These are phyloP conservation scores for Neonectria ditissima DNA, from an alignment of 2,329 filamentous ascomycete species.

Conservation along the genomic window DNA sequence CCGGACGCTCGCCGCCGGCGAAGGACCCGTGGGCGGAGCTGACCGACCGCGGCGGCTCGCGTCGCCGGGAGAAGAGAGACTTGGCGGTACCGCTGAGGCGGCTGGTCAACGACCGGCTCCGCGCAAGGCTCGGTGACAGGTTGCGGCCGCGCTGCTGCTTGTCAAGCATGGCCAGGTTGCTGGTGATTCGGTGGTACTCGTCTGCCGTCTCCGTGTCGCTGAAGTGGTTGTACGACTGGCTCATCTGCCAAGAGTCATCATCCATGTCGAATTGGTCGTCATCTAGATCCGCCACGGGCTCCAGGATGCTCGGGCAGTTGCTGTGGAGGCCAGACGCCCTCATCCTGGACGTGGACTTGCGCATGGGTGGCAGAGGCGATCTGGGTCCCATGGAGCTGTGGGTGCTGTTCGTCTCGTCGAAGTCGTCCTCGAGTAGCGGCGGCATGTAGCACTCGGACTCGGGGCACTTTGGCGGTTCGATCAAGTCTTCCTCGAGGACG, in stretches of 20 bases:
- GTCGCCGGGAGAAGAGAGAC: constrained; percentile 45
- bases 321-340: constrained; percentile 3
- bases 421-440: constrained; percentile 40
- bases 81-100: constrained; percentile 45
- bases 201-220: constrained; percentile 48
- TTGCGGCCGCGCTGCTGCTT: constrained; percentile 37
- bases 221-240: constrained; percentile 43
- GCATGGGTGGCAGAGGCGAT: constrained; percentile 30
- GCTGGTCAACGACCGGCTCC: constrained; percentile 37
- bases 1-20: constrained; percentile 30
- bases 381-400: constrained; percentile 37
- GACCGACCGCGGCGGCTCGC: constrained; percentile 34
- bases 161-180: constrained; percentile 46
- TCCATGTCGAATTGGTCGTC: constrained; percentile 32
- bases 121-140: constrained; percentile 16
- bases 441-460: constrained; percentile 36
- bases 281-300: constrained; percentile 19
- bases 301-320: constrained; percentile 10
- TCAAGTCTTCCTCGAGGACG: constrained; percentile 39
- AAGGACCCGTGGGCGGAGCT: constrained; percentile 30
- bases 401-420: constrained; percentile 39
- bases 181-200: constrained; percentile 52
- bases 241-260: constrained; percentile 30
- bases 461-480: constrained; percentile 7
- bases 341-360: constrained; percentile 12